Conservation (phyloP, 495 filamentous ascomycete species). For the Paragyromitra xinjiangensis region DNA sequence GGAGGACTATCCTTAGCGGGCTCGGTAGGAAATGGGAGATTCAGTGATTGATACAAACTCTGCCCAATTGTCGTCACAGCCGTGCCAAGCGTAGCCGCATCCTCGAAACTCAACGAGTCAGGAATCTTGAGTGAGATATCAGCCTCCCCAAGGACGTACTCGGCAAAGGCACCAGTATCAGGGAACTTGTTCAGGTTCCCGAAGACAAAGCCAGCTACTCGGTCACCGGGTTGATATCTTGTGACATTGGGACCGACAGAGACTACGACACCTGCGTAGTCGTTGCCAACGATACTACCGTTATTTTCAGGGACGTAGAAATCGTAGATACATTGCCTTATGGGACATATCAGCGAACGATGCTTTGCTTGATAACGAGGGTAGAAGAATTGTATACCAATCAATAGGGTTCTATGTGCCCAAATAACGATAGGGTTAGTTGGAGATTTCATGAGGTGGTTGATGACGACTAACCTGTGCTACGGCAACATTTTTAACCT, state of each 20-base stretch:
- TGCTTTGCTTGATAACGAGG: neutral
- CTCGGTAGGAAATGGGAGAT: conserved; percentile 60
- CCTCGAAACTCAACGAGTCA: conserved; percentile 57
- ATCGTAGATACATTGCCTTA: conserved; percentile 22
- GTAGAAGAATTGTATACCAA: neutral
- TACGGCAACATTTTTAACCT: conserved; percentile 8
- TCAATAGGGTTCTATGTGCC: conserved; percentile 14
- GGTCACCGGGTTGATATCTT: conserved; percentile 60
- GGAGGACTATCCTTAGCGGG: conserved; percentile 54
- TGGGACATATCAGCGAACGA: neutral
- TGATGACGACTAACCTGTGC: conserved; percentile 8
- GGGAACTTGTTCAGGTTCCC: conserved; percentile 42
- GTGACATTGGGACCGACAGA: conserved; percentile 60
- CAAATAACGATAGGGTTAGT: neutral
- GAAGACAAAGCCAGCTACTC: conserved; percentile 63
- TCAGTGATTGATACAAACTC: conserved; percentile 61
- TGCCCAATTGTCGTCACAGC: conserved; percentile 67
- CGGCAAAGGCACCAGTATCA: conserved; percentile 62
- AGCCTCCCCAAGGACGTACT: conserved; percentile 59
- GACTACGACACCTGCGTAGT: conserved; percentile 62
- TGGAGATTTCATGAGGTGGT: neutral
- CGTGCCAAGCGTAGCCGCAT: conserved; percentile 64
- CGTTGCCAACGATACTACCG: conserved; percentile 53
- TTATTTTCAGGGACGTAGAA: conserved; percentile 1
- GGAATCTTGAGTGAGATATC: conserved; percentile 49